These are phyloP conservation scores for Trichoderma polysporum DNA, from an alignment of 2,329 filamentous ascomycete genomes.

Conservation along the genomic window DNA sequence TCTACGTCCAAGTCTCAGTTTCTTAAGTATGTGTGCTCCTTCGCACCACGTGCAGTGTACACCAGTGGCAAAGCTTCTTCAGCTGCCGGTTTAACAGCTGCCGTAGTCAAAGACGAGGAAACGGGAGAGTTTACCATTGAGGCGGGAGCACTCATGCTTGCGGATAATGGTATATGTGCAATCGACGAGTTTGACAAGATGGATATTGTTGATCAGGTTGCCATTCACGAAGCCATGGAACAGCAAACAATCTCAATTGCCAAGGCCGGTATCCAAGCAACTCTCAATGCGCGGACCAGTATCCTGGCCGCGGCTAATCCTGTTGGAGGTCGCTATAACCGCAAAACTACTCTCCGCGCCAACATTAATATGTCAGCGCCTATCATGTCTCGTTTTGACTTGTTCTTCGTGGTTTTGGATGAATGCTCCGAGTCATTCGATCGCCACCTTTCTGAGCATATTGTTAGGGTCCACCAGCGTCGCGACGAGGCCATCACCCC, in stretches of 20 bases:
- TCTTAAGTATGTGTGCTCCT: conserved; percentile 94
- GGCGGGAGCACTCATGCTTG: conserved; percentile 95
- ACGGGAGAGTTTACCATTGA: conserved; percentile 99
- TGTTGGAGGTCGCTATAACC: conserved; percentile 93
- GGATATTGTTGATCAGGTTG: conserved; percentile 95
- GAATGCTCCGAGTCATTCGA: conserved; percentile 94
- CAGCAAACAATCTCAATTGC: conserved; percentile 99
- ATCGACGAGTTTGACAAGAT: conserved; percentile 99
- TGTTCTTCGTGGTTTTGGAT: conserved; percentile 97
- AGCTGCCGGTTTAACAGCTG: conserved; percentile 93
- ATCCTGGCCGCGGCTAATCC: conserved; percentile 97
- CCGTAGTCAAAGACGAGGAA: conserved; percentile 96
- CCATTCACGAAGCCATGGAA: conserved; percentile 99
- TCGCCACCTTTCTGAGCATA: conserved; percentile 88
- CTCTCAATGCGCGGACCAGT: conserved; percentile 89
- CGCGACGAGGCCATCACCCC: conserved; percentile 89
- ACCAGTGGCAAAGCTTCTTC: conserved; percentile 97
- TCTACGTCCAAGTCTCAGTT: conserved; percentile 98
- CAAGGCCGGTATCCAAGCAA: conserved; percentile 97
- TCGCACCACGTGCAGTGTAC: conserved; percentile 95
- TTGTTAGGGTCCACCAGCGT: conserved; percentile 89
- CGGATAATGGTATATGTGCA: conserved; percentile 93
- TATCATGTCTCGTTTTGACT: conserved; percentile 98
- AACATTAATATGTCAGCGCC: conserved; percentile 99
- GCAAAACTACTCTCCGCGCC: conserved; percentile 85